Conservation (phyloP, 352 stramenopile genomes). For the Globisporangium middletonii region DNA sequence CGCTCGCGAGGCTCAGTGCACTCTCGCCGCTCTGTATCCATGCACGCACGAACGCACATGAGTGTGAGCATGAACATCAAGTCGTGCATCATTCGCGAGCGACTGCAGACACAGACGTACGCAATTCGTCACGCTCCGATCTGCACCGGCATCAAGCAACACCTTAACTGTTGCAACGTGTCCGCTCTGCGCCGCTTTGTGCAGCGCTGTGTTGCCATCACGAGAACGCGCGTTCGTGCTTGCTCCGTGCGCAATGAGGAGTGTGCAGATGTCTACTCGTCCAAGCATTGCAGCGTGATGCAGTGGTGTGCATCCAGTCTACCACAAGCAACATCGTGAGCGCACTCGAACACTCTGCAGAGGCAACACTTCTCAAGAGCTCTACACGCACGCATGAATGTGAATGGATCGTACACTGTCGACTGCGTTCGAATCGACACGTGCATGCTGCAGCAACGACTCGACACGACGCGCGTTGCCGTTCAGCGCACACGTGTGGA, state of each 20-base stretch:
- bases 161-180: conserved; percentile 14
- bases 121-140: conserved; percentile 17
- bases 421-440: conserved; percentile 1
- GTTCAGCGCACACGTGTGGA: conserved; percentile 30
- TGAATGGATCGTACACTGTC: conserved; percentile 19
- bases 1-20: conserved; percentile 23
- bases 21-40: conserved; percentile 19
- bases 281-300: conserved; percentile 36
- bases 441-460: conserved; percentile 13
- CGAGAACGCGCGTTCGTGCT: conserved; percentile 14
- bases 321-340: not conserved
- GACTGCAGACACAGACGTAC: conserved; percentile 2
- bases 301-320: conserved; percentile 24
- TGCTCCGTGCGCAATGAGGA: conserved; percentile 20
- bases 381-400: not conserved
- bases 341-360: too few species aligned
- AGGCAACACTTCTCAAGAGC: too few species aligned
- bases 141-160: conserved; percentile 19
- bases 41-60: not conserved
- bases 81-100: too few species aligned
- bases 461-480: conserved; percentile 13
- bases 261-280: conserved; percentile 16
- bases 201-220: conserved; percentile 22
- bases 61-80: not conserved
- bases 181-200: conserved; percentile 37